Evolutionary conservation across 192 early-diverging fungal species (phyloP).

Genomic region (Funneliformis mosseae): DNA sequence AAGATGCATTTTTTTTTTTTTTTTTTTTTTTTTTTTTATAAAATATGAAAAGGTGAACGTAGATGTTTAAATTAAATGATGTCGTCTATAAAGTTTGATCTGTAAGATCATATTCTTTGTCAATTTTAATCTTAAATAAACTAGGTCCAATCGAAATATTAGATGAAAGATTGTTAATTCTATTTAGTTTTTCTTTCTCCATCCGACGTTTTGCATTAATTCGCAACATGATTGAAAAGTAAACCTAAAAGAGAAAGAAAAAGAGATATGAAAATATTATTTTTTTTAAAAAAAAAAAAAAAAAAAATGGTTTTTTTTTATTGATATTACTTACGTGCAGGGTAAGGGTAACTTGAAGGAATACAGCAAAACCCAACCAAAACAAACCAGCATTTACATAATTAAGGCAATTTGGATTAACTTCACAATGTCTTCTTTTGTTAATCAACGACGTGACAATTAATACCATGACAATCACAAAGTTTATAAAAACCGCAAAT

Average conservation of each 20-base stretch:
- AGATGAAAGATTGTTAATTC: too few relatives aligned
- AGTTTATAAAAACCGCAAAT: neutral
- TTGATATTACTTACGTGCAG: neutral
- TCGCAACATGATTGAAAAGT: neutral
- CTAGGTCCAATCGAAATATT: too few relatives aligned
- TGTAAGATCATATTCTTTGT: neutral
- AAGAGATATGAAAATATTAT: neutral
- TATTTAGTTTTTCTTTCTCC: neutral
- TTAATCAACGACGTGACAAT: neutral
- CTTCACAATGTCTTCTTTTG: neutral
- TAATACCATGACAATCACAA: neutral
- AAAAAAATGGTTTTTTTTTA: too few relatives aligned
- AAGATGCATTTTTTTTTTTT: too few relatives aligned
- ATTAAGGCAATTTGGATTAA: neutral
- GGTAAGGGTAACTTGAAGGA: neutral
- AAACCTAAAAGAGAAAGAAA: neutral
- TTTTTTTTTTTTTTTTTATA: too few relatives aligned
- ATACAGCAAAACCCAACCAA: neutral
- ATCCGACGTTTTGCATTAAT: neutral
- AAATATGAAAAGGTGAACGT: too few relatives aligned
- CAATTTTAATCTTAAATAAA: neutral
- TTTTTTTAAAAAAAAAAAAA: neutral
- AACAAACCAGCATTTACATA: neutral
- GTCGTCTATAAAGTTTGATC: too few relatives aligned
- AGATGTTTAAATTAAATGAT: too few relatives aligned